Conservation (phyloP, 176 grass and related monocot species). For the Aegilops longissima region DNA sequence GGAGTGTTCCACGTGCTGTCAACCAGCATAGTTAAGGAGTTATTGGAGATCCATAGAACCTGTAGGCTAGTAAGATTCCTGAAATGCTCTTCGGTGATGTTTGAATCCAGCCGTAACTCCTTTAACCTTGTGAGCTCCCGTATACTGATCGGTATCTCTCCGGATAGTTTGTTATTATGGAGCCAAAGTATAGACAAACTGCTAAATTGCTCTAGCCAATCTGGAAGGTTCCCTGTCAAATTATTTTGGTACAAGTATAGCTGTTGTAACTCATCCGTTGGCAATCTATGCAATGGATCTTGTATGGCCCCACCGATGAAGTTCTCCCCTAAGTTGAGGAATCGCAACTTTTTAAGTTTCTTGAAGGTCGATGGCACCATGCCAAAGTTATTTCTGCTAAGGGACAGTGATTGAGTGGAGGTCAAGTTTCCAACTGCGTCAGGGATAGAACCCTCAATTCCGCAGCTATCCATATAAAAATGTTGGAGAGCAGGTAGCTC, state of each 20-base stretch:
- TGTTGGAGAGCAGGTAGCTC: not conserved
- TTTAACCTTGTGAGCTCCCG: not conserved
- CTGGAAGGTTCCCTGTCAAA: slow-evolving; percentile 12
- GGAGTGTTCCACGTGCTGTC: not conserved
- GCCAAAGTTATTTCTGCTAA: not conserved
- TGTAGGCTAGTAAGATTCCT: not conserved
- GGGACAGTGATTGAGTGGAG: not conserved
- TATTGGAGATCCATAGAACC: not conserved
- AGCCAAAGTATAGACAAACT: slow-evolving; percentile 5
- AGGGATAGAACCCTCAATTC: slow-evolving; percentile 1
- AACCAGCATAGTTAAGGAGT: not conserved
- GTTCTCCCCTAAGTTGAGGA: accelerated
- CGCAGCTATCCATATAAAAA: not conserved
- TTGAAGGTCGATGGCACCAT: slow-evolving; percentile 12
- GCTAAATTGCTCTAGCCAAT: not conserved
- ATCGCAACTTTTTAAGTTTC: slow-evolving; percentile 7
- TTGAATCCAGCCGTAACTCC: not conserved
- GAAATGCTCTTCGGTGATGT: slow-evolving; percentile 42
- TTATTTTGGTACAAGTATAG: not conserved
- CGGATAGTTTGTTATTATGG: not conserved
- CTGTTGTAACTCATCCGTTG: not conserved
- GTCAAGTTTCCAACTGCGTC: slow-evolving; percentile 1
- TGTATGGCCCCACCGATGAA: not conserved
- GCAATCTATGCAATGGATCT: not conserved
- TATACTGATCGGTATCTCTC: slow-evolving; percentile 26